Conservation (phyloP, 225 moss, liverwort and hornwort genomes). For the Straminergon stramineum region DNA sequence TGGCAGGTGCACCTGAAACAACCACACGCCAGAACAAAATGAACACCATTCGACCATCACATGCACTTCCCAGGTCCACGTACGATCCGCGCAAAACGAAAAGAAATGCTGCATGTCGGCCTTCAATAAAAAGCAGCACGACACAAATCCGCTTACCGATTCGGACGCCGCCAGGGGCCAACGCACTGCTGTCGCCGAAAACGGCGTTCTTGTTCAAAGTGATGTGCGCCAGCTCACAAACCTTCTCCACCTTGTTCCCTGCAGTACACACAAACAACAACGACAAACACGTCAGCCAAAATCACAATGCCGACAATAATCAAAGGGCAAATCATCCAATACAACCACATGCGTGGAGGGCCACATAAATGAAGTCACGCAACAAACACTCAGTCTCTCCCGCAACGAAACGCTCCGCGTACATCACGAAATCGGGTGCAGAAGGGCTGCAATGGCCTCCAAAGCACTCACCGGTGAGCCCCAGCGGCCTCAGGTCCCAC, state of each 20-base stretch:
- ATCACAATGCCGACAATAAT: not conserved
- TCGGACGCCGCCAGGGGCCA: slow-evolving; percentile 82
- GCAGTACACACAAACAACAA: not conserved
- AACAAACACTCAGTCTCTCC: not conserved
- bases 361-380: too few species aligned
- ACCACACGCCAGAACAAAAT: not conserved
- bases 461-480: slow-evolving; percentile 43
- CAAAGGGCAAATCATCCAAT: not conserved
- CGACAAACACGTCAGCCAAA: not conserved
- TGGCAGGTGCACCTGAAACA: slow-evolving; percentile 71
- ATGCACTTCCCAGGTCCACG: not conserved
- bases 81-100: not conserved
- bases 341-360: not conserved
- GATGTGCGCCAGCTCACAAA: slow-evolving; percentile 35
- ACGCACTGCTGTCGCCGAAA: slow-evolving; percentile 91
- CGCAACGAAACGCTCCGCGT: too few species aligned
- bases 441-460: not conserved
- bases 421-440: not conserved
- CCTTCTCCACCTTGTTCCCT: slow-evolving; percentile 96
- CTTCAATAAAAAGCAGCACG: not conserved
- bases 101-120: fast-evolving
- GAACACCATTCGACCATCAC: not conserved
- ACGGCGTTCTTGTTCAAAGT: slow-evolving; percentile 83
- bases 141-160: slow-evolving; percentile 17
- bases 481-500: slow-evolving; percentile 83